Evolutionary conservation across 805 yeast species (phyloP).

Genomic region (Starmerella gropengiesseri): DNA sequence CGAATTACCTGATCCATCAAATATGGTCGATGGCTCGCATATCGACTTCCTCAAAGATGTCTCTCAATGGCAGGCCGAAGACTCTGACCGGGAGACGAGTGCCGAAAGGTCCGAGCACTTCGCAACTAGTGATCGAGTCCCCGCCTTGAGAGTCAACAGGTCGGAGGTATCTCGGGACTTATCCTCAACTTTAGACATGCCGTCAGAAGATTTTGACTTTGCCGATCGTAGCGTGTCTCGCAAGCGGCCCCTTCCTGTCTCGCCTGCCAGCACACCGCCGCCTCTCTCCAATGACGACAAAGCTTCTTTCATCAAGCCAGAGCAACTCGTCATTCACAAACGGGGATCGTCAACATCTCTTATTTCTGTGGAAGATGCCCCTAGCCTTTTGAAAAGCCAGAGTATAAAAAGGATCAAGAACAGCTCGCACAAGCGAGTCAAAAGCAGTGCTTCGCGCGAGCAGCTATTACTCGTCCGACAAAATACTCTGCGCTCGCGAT

Average conservation of each 20-base stretch:
- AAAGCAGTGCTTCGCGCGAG: slow-evolving; percentile 13
- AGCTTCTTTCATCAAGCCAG: background rate
- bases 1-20: too few relatives aligned
- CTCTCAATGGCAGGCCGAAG: slow-evolving; percentile 2
- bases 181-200: background rate
- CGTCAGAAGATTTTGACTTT: slow-evolving; percentile 5
- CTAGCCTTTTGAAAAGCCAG: slow-evolving; percentile 3
- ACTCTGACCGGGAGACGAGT: background rate
- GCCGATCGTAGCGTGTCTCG: background rate
- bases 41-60: background rate
- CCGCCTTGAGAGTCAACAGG: background rate
- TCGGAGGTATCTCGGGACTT: background rate
- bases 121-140: background rate
- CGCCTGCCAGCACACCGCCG: slow-evolving; percentile 5
- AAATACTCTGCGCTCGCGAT: slow-evolving; percentile 18
- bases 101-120: background rate
- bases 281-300: background rate
- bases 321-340: background rate
- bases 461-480: slow-evolving; percentile 16
- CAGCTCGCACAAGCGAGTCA: slow-evolving; percentile 9
- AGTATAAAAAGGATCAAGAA: background rate
- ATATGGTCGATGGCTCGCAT: too few relatives aligned
- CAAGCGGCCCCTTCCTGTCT: slow-evolving; percentile 6
- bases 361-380: background rate
- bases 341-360: background rate